Evolutionary conservation across 148 eudicot species (phyloP), one percentile per base, ranked within the genome.

Genomic region (Suaeda aralocaspica): DNA sequence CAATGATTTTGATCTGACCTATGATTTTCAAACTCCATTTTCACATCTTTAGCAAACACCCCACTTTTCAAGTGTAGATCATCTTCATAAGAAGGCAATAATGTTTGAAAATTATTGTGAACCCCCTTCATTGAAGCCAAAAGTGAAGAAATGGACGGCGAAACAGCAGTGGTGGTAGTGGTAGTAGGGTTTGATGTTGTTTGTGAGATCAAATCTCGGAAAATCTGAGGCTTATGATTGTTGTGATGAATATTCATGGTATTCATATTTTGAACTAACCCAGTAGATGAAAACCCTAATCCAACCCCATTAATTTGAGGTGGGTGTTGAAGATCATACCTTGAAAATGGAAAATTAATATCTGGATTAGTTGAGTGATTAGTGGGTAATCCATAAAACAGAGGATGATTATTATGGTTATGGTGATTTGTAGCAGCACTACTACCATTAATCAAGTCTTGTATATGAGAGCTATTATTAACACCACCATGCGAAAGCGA

Each of bases 231-330:
- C 69, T 71, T 66, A 26, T 53, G 26, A 49, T 44, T 18, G 25
- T 57, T 44, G 13, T 62, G 24, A 50, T 59, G 34, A 72, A 21
- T 11, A 53, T 66, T 72, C 41, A 45, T 50, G 15, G 15, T 67
- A 30, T 66, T 13, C 59, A 30, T 53, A 39, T 64, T 50, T 49
- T 67, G 64, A 7, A 76, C 72, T 29, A 55, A 71, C 68, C 76
- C 74, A 34, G n/a, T n/a, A n/a, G 73, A 57, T 41, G 83, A 76
- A 77, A 80, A 81, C 85, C 89, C 87, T 75, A 85, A 72, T 66
- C 89, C 89, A 67, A 86, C 61, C 39, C 62, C 74, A 75, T 70
- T 78, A 68, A 79, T 69, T 9, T 81, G 82, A 66, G 82, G 44
- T 70, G 75, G 59, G 74, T 74, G 68, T 13, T 70, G 71, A 64